These are phyloP conservation scores for Gigaspora rosea DNA, from an alignment of 192 early-diverging fungal species.

Conservation along the genomic window DNA sequence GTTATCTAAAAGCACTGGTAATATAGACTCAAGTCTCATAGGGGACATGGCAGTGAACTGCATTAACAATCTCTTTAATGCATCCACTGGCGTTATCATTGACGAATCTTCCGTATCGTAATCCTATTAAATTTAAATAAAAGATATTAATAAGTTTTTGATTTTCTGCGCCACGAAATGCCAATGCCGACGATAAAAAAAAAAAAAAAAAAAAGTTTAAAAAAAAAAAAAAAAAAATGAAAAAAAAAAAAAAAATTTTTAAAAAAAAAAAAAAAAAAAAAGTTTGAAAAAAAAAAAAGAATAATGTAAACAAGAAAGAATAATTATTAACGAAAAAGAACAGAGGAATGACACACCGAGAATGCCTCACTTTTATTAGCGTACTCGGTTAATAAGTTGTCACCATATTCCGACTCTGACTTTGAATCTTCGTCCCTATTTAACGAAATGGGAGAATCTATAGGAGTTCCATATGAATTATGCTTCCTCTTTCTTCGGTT, in stretches of 20 bases:
- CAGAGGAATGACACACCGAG: not conserved
- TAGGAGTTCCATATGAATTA: constrained; percentile 21
- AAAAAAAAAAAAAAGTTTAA: not conserved
- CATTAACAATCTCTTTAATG: constrained; percentile 29
- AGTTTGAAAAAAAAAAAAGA: not conserved
- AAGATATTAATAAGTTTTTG: not conserved
- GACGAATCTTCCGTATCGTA: constrained; percentile 25
- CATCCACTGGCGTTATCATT: constrained; percentile 18
- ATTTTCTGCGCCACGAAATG: not conserved
- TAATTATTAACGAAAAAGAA: not conserved
- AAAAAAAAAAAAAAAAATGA: not conserved
- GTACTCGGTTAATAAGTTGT: constrained; percentile 14
- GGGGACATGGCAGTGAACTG: constrained; percentile 30
- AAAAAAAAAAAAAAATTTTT: not conserved
- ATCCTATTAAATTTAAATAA: constrained; percentile 14
- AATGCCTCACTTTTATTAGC: constrained; percentile 22
- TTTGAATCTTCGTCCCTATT: constrained; percentile 23
- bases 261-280: not conserved
- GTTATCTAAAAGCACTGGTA: constrained; percentile 32
- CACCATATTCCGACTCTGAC: constrained; percentile 25
- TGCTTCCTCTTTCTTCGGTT: not conserved
- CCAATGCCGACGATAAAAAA: too few relatives aligned
- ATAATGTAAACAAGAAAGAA: not conserved
- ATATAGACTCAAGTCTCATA: constrained; percentile 12
- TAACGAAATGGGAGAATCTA: constrained; percentile 28